Evolutionary conservation across 2,329 filamentous ascomycete species (phyloP).

Genomic region (Colletotrichum shisoi): DNA sequence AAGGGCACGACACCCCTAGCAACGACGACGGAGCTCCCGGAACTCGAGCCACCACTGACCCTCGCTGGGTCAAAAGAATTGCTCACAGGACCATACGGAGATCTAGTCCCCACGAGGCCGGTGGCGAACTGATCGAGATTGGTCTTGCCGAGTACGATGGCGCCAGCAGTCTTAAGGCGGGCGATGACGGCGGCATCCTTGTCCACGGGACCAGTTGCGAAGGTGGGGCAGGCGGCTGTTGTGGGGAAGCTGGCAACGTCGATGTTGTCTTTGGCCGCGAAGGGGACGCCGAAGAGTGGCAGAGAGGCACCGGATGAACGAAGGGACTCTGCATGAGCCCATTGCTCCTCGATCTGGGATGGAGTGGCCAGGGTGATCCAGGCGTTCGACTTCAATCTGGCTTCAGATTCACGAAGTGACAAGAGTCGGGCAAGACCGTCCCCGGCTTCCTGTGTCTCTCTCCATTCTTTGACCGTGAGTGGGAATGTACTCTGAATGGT

Average conservation of each 20-base stretch:
- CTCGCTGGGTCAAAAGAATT: constrained; percentile 56
- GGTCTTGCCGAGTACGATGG: constrained; percentile 65
- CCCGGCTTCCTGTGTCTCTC: constrained; percentile 41
- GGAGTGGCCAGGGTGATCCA: constrained; percentile 48
- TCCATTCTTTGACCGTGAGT: constrained; percentile 42
- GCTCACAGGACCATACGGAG: constrained; percentile 64
- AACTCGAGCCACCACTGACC: constrained; percentile 63
- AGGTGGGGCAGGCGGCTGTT: constrained; percentile 61
- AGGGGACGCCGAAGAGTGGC: constrained; percentile 65
- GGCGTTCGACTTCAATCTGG: constrained; percentile 42
- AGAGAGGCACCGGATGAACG: constrained; percentile 53
- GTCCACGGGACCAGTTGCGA: constrained; percentile 55
- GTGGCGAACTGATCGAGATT: constrained; percentile 71
- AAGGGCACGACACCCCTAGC: constrained; percentile 63
- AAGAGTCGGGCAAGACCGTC: constrained; percentile 45
- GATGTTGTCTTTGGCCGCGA: constrained; percentile 66
- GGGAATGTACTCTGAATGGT: constrained; percentile 34
- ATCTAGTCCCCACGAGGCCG: constrained; percentile 67
- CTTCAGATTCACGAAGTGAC: constrained; percentile 42
- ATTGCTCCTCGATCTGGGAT: constrained; percentile 43
- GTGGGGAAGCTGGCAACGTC: constrained; percentile 60
- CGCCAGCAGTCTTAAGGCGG: constrained; percentile 61
- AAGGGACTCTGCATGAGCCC: constrained; percentile 53
- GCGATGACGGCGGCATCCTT: constrained; percentile 59
- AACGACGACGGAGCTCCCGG: constrained; percentile 65